Evolutionary conservation across 2,329 filamentous ascomycete genomes (phyloP), one percentile per base, ranked within the genome.

Genomic region (Colletotrichum acutatum): DNA sequence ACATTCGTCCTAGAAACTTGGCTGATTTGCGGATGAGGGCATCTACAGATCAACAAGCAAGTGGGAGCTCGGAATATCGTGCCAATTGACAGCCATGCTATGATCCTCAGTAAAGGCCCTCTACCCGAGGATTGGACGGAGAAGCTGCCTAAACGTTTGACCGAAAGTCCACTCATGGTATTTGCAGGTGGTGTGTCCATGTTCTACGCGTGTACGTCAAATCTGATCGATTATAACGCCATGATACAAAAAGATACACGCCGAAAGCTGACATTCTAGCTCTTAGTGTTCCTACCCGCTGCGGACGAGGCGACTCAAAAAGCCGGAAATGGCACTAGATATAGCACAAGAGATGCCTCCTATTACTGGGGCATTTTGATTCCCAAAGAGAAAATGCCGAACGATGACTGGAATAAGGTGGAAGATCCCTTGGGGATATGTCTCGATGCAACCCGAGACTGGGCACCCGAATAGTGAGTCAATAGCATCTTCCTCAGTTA

Each of bases 311-410:
- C 66, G 52, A 9, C n/a, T 2, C 28, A 56, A 3, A 37, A 22
- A 54, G 22, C 28, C 7, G 11, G 1, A n/a, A 32, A 1, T 52
- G 42, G 42, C 42, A 19, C 14, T 7, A 46, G 24, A 30, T 69
- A 32, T 24, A 37, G 54, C 19, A 28, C 16, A 9, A 26, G 54
- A 3, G 46, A 66, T 9, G 61, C 54, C 1, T 61, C 56, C 2
- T 66, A 60, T 26, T 66, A 66, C 63, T 66, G 62, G 68, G 62
- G 68, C 2, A 8, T 67, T 4, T n/a, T 14, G 4, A 9, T 71
- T 1, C 8, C 68, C 19, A 61, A 49, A 26, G 34, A 67, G 16
- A 26, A n/a, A 19, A 9, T 66, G 26, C 61, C 68, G 7, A 14
- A 30, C n/a, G 22, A 16, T 12, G 37, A 66, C 3, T 14, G 42